A percentile compares a stretch with the other conserved stretches of the same genome.
These are phyloP conservation scores for Fusarium neocosmosporiellum DNA, from an alignment of 2,329 filamentous ascomycete genomes.

Conservation along the genomic window DNA sequence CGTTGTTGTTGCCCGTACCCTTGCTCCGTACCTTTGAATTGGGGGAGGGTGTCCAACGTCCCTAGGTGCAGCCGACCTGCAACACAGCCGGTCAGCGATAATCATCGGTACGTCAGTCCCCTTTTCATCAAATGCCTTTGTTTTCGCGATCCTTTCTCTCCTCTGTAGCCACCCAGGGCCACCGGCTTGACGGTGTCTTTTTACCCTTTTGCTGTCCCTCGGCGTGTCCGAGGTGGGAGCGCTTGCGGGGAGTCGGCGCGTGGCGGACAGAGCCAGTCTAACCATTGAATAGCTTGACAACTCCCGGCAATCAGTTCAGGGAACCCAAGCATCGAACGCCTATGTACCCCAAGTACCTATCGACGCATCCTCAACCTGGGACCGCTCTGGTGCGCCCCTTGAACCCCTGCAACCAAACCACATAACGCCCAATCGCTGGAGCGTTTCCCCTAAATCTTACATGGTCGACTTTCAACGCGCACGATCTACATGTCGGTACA, in stretches of 20 bases:
- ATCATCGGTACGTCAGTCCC: constrained; percentile 14
- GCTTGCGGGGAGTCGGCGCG: constrained; percentile 33
- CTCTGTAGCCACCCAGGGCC: constrained; percentile 14
- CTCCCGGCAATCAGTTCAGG: constrained; percentile 1
- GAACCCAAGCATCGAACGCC: neutral
- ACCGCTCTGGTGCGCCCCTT: neutral
- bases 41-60: constrained; percentile 23
- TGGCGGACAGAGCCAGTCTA: constrained; percentile 29
- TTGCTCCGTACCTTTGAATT: constrained; percentile 26
- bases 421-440: neutral
- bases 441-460: constrained; percentile 1
- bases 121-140: neutral
- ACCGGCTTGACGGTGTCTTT: neutral
- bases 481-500: constrained; percentile 2
- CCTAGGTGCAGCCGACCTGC: constrained; percentile 18
- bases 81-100: neutral
- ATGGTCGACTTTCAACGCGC: neutral
- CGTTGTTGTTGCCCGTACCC: constrained; percentile 6
- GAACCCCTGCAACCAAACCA: neutral
- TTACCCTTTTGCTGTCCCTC: constrained; percentile 19
- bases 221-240: constrained; percentile 34
- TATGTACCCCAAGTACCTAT: constrained; percentile 8
- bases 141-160: neutral
- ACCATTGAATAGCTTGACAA: constrained; percentile 26
- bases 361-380: constrained; percentile 14